These are phyloP conservation scores for Nemania sp. DNA, from an alignment of 2,329 filamentous ascomycete species.

Conservation along the genomic window DNA sequence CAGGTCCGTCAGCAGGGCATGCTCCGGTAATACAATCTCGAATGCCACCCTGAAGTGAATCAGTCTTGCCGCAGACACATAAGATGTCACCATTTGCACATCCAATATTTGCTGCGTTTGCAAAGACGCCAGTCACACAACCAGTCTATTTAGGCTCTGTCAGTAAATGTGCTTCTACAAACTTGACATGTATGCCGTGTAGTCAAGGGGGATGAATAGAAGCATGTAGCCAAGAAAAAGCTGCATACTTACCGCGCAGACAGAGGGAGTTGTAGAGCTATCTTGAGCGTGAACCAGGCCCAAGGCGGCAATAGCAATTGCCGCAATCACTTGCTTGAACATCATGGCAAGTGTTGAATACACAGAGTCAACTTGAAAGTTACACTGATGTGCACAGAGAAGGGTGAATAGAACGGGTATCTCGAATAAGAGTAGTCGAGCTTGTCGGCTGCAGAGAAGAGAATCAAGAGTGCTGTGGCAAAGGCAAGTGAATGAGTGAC, in stretches of 20 bases:
- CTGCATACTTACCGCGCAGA: constrained; percentile 35
- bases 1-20: constrained; percentile 37
- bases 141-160: constrained; percentile 28
- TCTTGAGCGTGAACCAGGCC: constrained; percentile 33
- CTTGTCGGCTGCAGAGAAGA: constrained; percentile 28
- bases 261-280: constrained; percentile 17
- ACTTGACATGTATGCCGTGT: background rate
- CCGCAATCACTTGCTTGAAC: constrained; percentile 24
- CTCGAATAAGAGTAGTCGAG: constrained; percentile 30
- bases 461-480: constrained; percentile 23
- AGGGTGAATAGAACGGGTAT: constrained; percentile 29
- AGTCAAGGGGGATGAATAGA: background rate
- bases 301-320: constrained; percentile 21
- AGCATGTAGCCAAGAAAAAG: background rate
- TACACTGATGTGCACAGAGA: constrained; percentile 11
- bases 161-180: constrained; percentile 12
- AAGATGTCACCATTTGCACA: constrained; percentile 37
- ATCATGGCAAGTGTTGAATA: constrained; percentile 21
- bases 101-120: constrained; percentile 29
- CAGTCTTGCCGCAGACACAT: constrained; percentile 48
- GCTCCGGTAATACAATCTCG: constrained; percentile 46
- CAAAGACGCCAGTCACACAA: constrained; percentile 37
- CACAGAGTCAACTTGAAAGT: constrained; percentile 1
- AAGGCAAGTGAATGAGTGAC: constrained; percentile 14
- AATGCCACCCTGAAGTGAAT: constrained; percentile 42